Evolutionary conservation across 129 eudicot species (phyloP).

Genomic region (Scalesia atractyloides): DNA sequence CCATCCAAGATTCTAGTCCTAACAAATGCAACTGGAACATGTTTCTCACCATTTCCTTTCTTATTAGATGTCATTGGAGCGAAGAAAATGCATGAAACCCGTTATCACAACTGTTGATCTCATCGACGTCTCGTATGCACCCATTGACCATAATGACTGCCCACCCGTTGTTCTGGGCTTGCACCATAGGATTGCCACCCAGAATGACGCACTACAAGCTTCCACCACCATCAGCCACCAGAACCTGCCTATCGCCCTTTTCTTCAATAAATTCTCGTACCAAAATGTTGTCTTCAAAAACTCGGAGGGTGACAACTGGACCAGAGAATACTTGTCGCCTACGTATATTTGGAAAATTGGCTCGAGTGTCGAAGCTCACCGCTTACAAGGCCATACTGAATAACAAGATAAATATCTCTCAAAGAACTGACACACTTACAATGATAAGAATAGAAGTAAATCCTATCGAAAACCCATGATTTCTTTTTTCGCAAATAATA

Average conservation of each 20-base stretch:
- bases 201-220: conserved; percentile 58
- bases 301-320: conserved; percentile 60
- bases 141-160: conserved; percentile 62
- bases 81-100: too few species aligned
- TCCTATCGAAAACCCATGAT: conserved; percentile 83
- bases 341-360: conserved; percentile 59
- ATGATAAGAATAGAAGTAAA: conserved; percentile 92
- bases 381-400: not conserved
- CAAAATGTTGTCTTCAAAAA: conserved; percentile 62
- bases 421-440: conserved; percentile 49
- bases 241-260: conserved; percentile 62
- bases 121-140: conserved; percentile 58
- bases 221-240: conserved; percentile 66
- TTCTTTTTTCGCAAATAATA: conserved; percentile 68
- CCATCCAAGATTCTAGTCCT: too few species aligned
- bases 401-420: too few species aligned
- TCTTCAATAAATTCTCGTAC: conserved; percentile 60
- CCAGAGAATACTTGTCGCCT: conserved; percentile 63
- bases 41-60: too few species aligned
- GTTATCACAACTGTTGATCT: not conserved
- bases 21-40: too few species aligned
- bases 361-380: conserved; percentile 66
- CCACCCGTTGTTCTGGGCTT: conserved; percentile 70
- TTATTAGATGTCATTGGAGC: too few species aligned
- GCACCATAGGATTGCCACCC: conserved; percentile 66